Base-by-base conservation (phyloP, 2,329 filamentous ascomycete species). In the Mycogone perniciosa region DNA sequence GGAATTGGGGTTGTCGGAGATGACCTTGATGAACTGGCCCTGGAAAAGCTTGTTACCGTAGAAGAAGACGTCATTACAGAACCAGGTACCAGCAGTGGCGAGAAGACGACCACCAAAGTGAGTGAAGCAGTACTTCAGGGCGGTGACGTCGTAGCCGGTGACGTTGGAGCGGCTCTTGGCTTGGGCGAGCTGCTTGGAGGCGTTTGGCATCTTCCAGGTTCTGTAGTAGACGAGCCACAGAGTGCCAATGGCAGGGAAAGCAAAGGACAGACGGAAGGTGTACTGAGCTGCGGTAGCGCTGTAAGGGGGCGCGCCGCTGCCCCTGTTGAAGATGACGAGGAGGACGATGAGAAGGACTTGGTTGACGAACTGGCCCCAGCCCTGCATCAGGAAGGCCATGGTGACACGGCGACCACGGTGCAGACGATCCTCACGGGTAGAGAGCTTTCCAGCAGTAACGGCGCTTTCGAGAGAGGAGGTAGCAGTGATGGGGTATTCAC, bases 31-130 rank as follows among this genome's bases (percentile, higher is more conserved):
- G 73, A 96, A 96, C 66, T 92, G 81, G 56, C 80, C 81, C 73
- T 96, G 91, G 80, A 96, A 96, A 48, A 96, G 85, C 79, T 96
- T 96, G 85, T 96, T 96, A 61, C 92, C 92, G 75, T 97, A 97
- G 77, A 97, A 97, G 79, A 97, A 96, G 59, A 97, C 86, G 64
- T 97, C 92, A 70, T 97, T 97, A 74, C 85, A 88, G 71, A 92
- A 97, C 92, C 92, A 97, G 34, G 84, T 81, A 51, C 88, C 88
- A 8, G 91, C 84, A 20, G 92, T 96, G 45, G 92, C 92, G 20
- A 96, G 64, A 27, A 97, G 73, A 59, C 92, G 89, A 47, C 87
- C 86, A 44, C 90, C 89, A 59, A 96, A 97, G 74, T 95, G 83
- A 51, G 72, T 80, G 71, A 91, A 82, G 42, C 89, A 92, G 62